Conservation (phyloP, 345 rosid genomes). For the Populus tremula region DNA sequence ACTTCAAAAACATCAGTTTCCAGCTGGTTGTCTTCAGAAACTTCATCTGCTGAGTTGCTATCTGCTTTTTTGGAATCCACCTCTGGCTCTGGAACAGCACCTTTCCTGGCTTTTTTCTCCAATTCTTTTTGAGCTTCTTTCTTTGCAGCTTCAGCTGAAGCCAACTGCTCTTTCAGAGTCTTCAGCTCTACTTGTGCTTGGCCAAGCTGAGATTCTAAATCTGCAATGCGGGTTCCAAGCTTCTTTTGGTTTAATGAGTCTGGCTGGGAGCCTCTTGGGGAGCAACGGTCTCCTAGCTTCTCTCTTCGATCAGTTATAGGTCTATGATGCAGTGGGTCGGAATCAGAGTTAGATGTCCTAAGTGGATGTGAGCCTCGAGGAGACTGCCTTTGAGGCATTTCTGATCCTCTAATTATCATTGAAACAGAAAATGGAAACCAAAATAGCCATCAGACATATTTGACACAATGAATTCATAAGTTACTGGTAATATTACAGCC, state of each 20-base stretch:
- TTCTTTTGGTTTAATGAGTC: constrained; percentile 69
- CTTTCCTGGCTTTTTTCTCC: constrained; percentile 54
- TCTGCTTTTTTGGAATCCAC: constrained; percentile 26
- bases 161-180: constrained; percentile 68
- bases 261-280: constrained; percentile 70
- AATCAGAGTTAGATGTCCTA: constrained; percentile 57
- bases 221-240: constrained; percentile 76
- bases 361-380: constrained; percentile 52
- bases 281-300: constrained; percentile 66
- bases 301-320: constrained; percentile 59
- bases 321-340: constrained; percentile 49
- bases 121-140: constrained; percentile 63
- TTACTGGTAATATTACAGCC: no score
- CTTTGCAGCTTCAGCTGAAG: constrained; percentile 80
- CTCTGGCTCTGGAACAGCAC: constrained; percentile 12
- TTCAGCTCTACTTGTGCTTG: constrained; percentile 92
- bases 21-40: constrained; percentile 35
- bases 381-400: constrained; percentile 74
- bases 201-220: constrained; percentile 84
- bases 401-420: constrained; percentile 47
- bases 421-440: not conserved
- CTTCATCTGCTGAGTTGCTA: constrained; percentile 30
- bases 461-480: not conserved
- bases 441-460: not conserved
- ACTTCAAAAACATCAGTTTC: constrained; percentile 81